These are phyloP conservation scores for Tuber melanosporum DNA, from an alignment of 495 filamentous ascomycete species.

Conservation along the genomic window DNA sequence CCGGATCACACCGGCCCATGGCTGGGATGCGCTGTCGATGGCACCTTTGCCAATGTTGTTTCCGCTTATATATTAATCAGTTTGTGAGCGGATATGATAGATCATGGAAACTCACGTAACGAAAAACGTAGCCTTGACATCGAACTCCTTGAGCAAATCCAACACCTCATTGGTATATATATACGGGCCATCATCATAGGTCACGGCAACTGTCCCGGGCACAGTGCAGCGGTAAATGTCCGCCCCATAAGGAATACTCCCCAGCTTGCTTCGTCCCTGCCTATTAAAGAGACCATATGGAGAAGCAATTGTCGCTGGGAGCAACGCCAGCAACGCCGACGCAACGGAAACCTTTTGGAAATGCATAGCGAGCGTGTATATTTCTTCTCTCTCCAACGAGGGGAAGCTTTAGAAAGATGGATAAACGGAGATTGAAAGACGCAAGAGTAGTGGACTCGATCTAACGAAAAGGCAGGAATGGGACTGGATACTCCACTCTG, in stretches of 20 bases:
- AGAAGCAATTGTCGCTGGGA: background rate
- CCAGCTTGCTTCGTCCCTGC: background rate
- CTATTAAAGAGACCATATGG: background rate
- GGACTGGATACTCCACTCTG: background rate
- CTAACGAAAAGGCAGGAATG: background rate
- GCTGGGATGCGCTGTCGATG: conserved; percentile 9
- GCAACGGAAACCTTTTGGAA: background rate
- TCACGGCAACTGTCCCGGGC: conserved; percentile 44
- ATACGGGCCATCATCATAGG: conserved; percentile 49
- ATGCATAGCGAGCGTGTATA: background rate
- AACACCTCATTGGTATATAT: conserved; percentile 64
- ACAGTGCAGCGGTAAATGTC: conserved; percentile 11
- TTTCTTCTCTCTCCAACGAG: background rate
- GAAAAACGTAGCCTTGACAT: conserved; percentile 69
- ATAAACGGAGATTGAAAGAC: background rate
- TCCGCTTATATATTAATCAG: conserved; percentile 43
- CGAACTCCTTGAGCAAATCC: conserved; percentile 51
- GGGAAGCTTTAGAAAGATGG: background rate
- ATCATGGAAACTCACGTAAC: conserved; percentile 45
- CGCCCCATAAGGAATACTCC: conserved; percentile 8
- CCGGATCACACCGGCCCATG: conserved; percentile 17
- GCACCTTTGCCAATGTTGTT: conserved; percentile 63
- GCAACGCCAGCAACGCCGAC: background rate
- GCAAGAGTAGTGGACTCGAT: background rate
- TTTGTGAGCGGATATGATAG: background rate